phyloP scores from a whole-genome alignment of 2,329 filamentous ascomycete species.

The Cryoendolithus antarcticus region DNA sequence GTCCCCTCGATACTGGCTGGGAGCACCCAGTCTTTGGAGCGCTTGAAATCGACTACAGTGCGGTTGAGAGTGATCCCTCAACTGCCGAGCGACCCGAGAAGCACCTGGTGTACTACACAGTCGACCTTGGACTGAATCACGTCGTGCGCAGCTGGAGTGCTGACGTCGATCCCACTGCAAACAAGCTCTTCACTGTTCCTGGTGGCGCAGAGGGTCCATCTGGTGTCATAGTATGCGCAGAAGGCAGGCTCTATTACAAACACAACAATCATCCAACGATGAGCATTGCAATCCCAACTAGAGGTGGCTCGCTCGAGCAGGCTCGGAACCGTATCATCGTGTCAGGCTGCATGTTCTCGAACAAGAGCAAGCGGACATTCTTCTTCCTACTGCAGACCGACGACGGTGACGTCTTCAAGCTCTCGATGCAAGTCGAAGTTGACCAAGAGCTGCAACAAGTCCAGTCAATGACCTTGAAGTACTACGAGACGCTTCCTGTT shows the following conservation, averaged over 20 bases:
- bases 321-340: conserved; percentile 81
- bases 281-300: conserved; percentile 75
- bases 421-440: conserved; percentile 73
- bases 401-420: conserved; percentile 96
- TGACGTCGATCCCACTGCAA: conserved; percentile 77
- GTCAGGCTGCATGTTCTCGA: conserved; percentile 91
- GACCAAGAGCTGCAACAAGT: conserved; percentile 43
- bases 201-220: conserved; percentile 89
- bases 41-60: conserved; percentile 84
- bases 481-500: conserved; percentile 90
- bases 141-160: conserved; percentile 96
- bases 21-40: conserved; percentile 94
- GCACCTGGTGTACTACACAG: conserved; percentile 89
- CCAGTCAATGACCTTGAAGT: conserved; percentile 77
- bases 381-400: conserved; percentile 95
- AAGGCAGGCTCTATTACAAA: conserved; percentile 92
- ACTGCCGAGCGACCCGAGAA: conserved; percentile 74
- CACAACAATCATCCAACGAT: conserved; percentile 82
- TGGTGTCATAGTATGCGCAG: conserved; percentile 85
- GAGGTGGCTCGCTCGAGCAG: conserved; percentile 80
- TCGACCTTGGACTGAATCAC: conserved; percentile 92
- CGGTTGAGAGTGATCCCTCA: conserved; percentile 72
- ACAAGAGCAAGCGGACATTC: conserved; percentile 68
- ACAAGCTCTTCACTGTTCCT: conserved; percentile 86
- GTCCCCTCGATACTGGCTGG: conserved; percentile 87